Base-by-base conservation (phyloP, 768 basidiomycete genomes). In the Ramaria rubella region DNA sequence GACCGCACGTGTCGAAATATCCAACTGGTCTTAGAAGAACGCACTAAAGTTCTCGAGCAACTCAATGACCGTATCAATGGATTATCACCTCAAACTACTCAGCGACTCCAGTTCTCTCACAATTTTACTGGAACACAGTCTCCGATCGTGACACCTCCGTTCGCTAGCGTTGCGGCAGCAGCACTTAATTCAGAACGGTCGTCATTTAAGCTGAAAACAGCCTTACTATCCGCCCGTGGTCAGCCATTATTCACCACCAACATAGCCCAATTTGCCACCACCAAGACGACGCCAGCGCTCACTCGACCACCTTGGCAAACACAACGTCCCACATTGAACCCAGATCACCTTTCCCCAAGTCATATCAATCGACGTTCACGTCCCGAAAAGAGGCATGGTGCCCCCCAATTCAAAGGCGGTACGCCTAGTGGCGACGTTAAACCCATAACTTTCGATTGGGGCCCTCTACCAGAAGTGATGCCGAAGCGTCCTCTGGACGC, bases 1-100 rank as follows among this genome's bases (percentile, higher is more conserved):
- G 84, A 87, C 62, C 81, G 90, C 30, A 87, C 90, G 0, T 87
- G 89, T 63, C 82, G 86, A 40, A 94, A 94, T 67, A 90, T 96
- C 62, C 87, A 91, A 54, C 66, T 81, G 19, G 82, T 83, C 0
- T 77, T 90, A 59, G 75, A 75, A 36, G 82, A 86, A 61, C 83
- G 87, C 67, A 72, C 74, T 1, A 71, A 72, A 27, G 80, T 84
- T 8, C 68, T 90, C 26, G 69, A 75, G 2, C 65, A 68, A 1
- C 75, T 90, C 30, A 68, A 76, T 1, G 65, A 72, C n/a, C 78
- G 84, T 33, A 68, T 87, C 19, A 65, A 73, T 24, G 71, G 76
- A 19, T 70, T 79, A 9, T 73, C 52, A n/a, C 45, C 45, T 42
- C 57, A 34, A 15, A 49, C 48, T 38, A 54, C 38, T 21, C 31